Base-by-base conservation (phyloP, 345 rosid genomes). In the Orychophragmus violaceus region DNA sequence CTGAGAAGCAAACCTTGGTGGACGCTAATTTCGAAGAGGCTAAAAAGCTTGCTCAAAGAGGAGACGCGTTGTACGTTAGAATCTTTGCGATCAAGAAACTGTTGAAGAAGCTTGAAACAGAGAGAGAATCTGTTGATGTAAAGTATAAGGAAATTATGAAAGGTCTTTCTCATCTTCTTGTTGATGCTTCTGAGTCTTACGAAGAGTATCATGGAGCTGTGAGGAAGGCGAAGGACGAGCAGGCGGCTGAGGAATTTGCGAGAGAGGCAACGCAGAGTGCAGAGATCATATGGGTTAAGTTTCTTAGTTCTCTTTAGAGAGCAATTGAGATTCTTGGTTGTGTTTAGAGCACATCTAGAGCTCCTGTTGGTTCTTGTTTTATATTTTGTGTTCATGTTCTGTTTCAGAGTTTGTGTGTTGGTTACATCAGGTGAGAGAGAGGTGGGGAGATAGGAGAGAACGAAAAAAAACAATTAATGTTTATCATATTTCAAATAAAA, bases 261-360 rank as follows among this genome's bases (percentile, higher is more conserved):
- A n/a, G n/a, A n/a, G n/a, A n/a, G n/a, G n/a, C n/a, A n/a, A n/a
- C 36, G 0, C 10, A 65, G 25, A 72, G 66, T 64, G 76, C 76
- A 49, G 29, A 72, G 66, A 51, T 39, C 45, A 65, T 72, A 2
- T 72, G 76, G 76, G 45, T 45, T 57, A 64, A 64, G 66, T 72
- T 72, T 72, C 76, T 72, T 72, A 49, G 42, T 64, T 58, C 61
- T 64, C 76, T 72, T 64, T 72, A 59, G 48, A 50, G 76, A 64
- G 11, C 33, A 63, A 6, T 3, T 71, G 33, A 71, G 70, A 54
- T 55, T 71, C 58, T 63, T 55, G 36, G 3, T 21, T 58, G 52
- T 36, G 60, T 7, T 72, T 13, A 64, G 42, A 46, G 70, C 51
- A 8, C 55, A 64, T 21, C 8, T 71, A 6, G 75, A 56, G 22